Base-by-base conservation (phyloP, 192 early-diverging fungal species). In the Pecoramyces ruminantium region DNA sequence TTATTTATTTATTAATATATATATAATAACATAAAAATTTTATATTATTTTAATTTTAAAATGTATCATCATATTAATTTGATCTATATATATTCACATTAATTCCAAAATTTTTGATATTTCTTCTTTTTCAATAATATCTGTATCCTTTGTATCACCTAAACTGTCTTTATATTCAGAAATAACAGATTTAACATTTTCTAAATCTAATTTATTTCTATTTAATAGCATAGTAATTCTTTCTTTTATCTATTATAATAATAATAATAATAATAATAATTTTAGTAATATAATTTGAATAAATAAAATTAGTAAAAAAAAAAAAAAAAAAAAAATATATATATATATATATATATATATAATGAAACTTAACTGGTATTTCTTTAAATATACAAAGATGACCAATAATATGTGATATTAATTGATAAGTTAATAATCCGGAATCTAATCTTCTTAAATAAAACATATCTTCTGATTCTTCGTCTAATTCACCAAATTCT, bases 351-450 rank as follows among this genome's bases (percentile, higher is more conserved):
- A 34, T 34, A 34, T 34, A 34, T 34, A 34, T 6, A 21, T 51
- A 21, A 14, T 4, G 21, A 51, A 4, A 21, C 17, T 13, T 51
- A 21, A 51, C 42, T 21, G 42, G 42, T 51, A 51, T 51, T 51
- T 51, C 42, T 6, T 51, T 84, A 34, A 83, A 77, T 29, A 29
- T 30, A 81, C 30, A 28, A 29, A 81, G 42, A 30, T 78, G 38
- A 21, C 39, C 81, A 15, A 81, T 81, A n/a, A 81, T 34, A 30
- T 81, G 30, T 12, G 81, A 67, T 21, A 86, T 18, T 78, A 90
- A 85, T 67, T 96, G 95, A 78, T 95, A 84, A 42, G 89, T 90
- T 82, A 96, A 97, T 77, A 97, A 84, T 0, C 96, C 97, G 0
- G 92, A 90, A 42, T 93, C 93, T 79, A 96, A 83, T 30, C 93